Base-by-base conservation (phyloP, 1,284 basidiomycete genomes). In the Ustilago tritici region DNA sequence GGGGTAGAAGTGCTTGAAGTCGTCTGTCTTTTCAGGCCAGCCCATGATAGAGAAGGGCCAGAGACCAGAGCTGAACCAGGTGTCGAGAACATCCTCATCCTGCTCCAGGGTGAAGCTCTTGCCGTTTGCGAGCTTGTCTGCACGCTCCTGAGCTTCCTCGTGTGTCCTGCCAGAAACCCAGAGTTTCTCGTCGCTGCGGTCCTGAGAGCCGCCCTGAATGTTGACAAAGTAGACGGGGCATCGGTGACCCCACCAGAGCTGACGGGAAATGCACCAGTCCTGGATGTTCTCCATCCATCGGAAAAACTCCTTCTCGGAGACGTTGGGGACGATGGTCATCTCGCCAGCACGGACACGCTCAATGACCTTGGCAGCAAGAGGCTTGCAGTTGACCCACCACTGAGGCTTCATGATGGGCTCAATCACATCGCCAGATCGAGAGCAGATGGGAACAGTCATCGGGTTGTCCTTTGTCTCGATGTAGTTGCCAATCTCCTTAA, bases 21-120 rank as follows among this genome's bases (percentile, higher is more conserved):
- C 83, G 19, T 78, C 61, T 15, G 84, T 83, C 77, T 83, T 70
- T 23, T 95, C 90, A 0, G 97, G 97, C 97, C 97, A 99, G 61
- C 97, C 96, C 90, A 96, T 90, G 85, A 95, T 98, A 1, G 95
- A 96, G 88, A 95, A 98, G 2, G 97, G 97, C 97, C 97, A 99
- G 10, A 99, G 89, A 66, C 92, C 97, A 59, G 95, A 98, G 0
- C 95, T 98, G 89, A 99, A 99, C 96, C 97, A 99, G 0, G 96
- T 99, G 88, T 99, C 97, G 17, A 99, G 90, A 1, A 99, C 97
- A 84, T 99, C 97, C 71, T 95, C 94, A 82, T 99, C 97, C 87
- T 99, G 97, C 85, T 93, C 91, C 10, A 99, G 89, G 1, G 89
- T 91, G 87, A 93, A 99, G 32, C 65, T 71, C 46, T 89, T 89